Base-by-base conservation (phyloP, 2,329 filamentous ascomycete genomes). In the Xylariaceae sp. region DNA sequence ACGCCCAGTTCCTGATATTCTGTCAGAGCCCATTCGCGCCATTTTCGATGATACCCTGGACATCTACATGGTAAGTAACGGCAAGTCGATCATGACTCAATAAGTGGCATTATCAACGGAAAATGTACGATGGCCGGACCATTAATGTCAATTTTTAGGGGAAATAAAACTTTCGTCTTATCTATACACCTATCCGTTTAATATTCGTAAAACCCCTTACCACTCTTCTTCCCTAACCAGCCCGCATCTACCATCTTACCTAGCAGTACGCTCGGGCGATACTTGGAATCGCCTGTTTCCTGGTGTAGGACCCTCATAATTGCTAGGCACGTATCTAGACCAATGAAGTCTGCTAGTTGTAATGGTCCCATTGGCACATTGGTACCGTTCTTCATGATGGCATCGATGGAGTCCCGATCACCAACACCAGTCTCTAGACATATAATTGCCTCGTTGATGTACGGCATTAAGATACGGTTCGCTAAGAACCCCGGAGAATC, bases 361-460 rank as follows among this genome's bases (percentile, higher is more conserved):
- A 99, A 80, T 9, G 95, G 95, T 0, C 95, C 95, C 95, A 99
- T 99, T 20, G 95, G 95, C 41, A 99, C 95, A 71, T 96, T 96
- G 20, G 95, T 99, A 45, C 95, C 95, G 67, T 97, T 97, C 84
- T 96, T 98, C 95, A 99, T 99, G 68, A 99, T 99, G 63, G 84
- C 88, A 71, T 99, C 95, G 64, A 99, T 99, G 62, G 93, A 90
- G 70, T 98, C 93, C 65, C 90, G 89, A 62, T 85, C 83, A 18
- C 95, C 95, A 0, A 99, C 87, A 2, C 91, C 90, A 0, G 95
- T 97, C 77, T 99, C 95, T 14, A 99, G 81, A 74, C 95, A 99
- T 62, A 96, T 93, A 65, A 99, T 82, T 7, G 70, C 95, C 77
- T 99, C 95, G 73, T 99, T 99, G 79, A 99, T 97, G 73, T 99